These are phyloP conservation scores for Penicillium sp. DNA, from an alignment of 2,329 filamentous ascomycete genomes.

Conservation along the genomic window DNA sequence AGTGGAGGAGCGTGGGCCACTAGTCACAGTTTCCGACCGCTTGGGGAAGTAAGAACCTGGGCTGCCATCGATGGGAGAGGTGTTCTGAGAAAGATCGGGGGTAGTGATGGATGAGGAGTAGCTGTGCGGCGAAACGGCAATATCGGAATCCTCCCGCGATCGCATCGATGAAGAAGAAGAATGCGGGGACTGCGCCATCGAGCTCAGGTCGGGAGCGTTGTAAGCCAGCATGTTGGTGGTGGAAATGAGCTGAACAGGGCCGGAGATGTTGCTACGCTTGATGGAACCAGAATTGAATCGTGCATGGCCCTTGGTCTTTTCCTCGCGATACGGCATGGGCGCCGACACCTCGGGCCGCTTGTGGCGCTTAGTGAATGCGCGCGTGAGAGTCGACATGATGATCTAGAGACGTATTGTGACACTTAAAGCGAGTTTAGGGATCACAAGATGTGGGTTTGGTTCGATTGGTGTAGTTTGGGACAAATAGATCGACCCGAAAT, in stretches of 20 bases:
- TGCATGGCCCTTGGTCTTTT: conserved; percentile 32
- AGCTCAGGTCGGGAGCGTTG: conserved; percentile 79
- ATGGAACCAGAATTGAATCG: conserved; percentile 47
- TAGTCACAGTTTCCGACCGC: conserved; percentile 65
- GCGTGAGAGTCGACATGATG: conserved; percentile 41
- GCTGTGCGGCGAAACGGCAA: conserved; percentile 47
- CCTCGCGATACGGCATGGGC: conserved; percentile 43
- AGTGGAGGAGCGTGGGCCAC: conserved; percentile 51
- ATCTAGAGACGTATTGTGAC: not conserved
- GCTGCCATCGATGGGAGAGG: conserved; percentile 50
- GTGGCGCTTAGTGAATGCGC: conserved; percentile 51
- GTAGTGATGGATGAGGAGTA: conserved; percentile 51
- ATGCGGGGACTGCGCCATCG: conserved; percentile 31
- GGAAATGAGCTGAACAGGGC: conserved; percentile 80
- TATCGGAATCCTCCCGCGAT: conserved; percentile 72
- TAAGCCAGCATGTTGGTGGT: conserved; percentile 97
- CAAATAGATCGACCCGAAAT: not conserved
- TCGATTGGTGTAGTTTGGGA: not conserved
- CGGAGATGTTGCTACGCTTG: conserved; percentile 67
- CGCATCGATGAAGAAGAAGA: conserved; percentile 52
- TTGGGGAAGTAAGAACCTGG: conserved; percentile 66
- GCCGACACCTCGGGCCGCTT: conserved; percentile 48
- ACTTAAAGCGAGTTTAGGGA: not conserved
- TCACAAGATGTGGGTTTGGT: not conserved
- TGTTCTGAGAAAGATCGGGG: conserved; percentile 45